Evolutionary conservation across 805 yeast genomes (phyloP), one percentile per base, ranked within the genome.

Genomic region (Metschnikowia hibisci): DNA sequence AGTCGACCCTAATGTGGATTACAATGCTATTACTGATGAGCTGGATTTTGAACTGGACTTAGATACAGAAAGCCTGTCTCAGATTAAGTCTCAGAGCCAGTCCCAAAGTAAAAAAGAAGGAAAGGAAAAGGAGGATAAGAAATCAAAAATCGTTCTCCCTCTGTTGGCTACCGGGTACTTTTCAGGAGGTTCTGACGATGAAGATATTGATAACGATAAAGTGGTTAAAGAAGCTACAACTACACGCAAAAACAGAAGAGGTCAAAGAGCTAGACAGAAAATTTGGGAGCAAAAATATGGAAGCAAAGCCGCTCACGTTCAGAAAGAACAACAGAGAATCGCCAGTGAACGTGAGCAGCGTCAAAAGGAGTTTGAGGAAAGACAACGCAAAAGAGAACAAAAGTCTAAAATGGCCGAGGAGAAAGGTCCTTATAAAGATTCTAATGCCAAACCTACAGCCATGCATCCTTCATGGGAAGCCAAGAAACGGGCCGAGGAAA

Each of bases 391-490:
- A 66, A 78, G 95, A 66, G 82, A 73, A 23, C 74, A 67, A 34
- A 82, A 75, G 56, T 76, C 73, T 16, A 53, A 56, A 41, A 30
- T 54, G 44, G 58, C 67, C 27, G 53, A 39, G 41, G 53, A 47
- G 34, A 33, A 11, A 41, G 41, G 44, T 25, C 28, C 44, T 13
- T 58, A 70, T 34, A 66, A 63, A 46, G 58, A 57, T 5, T 27
- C 34, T 4, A 22, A 28, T 2, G 31, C 40, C 16, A 35, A 18
- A 14, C 44, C 33, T 7, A 33, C 32, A 3, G 30, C 36, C 4
- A 20, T 34, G 11, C 99, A 93, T 77, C 99, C 99, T n/a, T 93
- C 99, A 2, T 93, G 99, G 99, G 82, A 79, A 54, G 99, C 99
- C 16, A 87, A 86, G 69, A 80, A 77, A 67, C 65, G 76, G 50